phyloP scores from a whole-genome alignment of 495 filamentous ascomycete species.

The Aspergillus egyptiacus region DNA sequence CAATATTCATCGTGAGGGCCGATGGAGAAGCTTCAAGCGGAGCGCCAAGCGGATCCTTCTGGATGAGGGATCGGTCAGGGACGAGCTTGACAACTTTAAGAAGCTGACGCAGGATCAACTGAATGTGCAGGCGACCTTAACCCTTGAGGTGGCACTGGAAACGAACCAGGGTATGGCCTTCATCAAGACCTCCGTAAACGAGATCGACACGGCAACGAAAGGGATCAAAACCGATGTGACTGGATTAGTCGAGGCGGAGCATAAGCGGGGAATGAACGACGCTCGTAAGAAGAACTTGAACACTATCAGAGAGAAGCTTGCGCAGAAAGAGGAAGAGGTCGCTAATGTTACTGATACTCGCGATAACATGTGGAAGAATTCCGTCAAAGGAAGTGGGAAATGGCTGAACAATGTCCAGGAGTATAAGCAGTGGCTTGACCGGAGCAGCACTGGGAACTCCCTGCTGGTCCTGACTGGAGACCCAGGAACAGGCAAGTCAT shows the following conservation, averaged over 20 bases:
- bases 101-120: slow-evolving; percentile 11
- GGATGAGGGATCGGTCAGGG: slow-evolving; percentile 11
- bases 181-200: slow-evolving; percentile 7
- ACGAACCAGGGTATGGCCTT: slow-evolving; percentile 6
- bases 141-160: slow-evolving; percentile 13
- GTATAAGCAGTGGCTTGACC: slow-evolving; percentile 12
- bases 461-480: slow-evolving; percentile 18
- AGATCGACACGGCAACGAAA: slow-evolving; percentile 10
- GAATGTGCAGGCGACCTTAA: slow-evolving; percentile 12
- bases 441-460: slow-evolving; percentile 7
- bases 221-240: slow-evolving; percentile 13
- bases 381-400: slow-evolving; percentile 13
- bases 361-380: slow-evolving; percentile 14
- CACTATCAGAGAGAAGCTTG: slow-evolving; percentile 8
- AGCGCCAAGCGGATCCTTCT: slow-evolving; percentile 7
- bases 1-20: slow-evolving; percentile 14
- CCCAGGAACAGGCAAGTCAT: slow-evolving; percentile 19
- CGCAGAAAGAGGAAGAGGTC: slow-evolving; percentile 3
- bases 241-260: slow-evolving; percentile 10
- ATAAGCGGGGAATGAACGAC: slow-evolving; percentile 8
- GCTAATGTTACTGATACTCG: slow-evolving; percentile 6
- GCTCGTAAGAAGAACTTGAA: slow-evolving; percentile 5
- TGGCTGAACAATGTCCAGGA: slow-evolving; percentile 11
- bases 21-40: slow-evolving; percentile 19
- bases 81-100: slow-evolving; percentile 10